These are phyloP conservation scores for Colletotrichum chrysophilum DNA, from an alignment of 2,329 filamentous ascomycete species.

Conservation along the genomic window DNA sequence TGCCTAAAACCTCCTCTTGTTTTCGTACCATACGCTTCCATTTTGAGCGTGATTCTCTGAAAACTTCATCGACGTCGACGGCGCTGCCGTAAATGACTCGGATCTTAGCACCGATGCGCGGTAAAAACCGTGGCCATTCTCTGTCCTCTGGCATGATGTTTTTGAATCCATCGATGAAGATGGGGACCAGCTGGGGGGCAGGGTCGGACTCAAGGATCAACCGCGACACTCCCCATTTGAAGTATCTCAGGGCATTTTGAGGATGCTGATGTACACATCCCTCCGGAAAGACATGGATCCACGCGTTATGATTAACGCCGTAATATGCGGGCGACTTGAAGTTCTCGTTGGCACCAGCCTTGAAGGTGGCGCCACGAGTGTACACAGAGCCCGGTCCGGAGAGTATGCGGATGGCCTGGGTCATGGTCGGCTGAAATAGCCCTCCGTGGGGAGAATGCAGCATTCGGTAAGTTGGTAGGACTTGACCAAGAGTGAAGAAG, in stretches of 20 bases:
- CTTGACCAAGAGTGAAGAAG: conserved; percentile 91
- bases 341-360: conserved; percentile 67
- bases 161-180: conserved; percentile 93
- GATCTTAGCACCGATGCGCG: conserved; percentile 73
- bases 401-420: conserved; percentile 83
- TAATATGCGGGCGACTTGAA: conserved; percentile 78
- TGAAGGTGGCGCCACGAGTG: conserved; percentile 6
- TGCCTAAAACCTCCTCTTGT: conserved; percentile 41
- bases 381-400: conserved; percentile 51
- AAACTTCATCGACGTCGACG: conserved; percentile 74
- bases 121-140: conserved; percentile 79
- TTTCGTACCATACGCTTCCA: conserved; percentile 72
- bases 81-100: conserved; percentile 80
- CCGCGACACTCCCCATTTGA: conserved; percentile 95
- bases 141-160: conserved; percentile 87
- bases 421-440: conserved; percentile 87
- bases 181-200: conserved; percentile 86
- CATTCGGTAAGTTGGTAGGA: conserved; percentile 84
- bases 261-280: conserved; percentile 91
- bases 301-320: conserved; percentile 71
- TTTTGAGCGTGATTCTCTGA: conserved; percentile 75
- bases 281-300: conserved; percentile 97
- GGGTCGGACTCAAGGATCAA: conserved; percentile 90
- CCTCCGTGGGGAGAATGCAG: conserved; percentile 82
- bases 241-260: conserved; percentile 84